Base-by-base conservation (phyloP, 331 rosid species). In the Quercus tomentella region DNA sequence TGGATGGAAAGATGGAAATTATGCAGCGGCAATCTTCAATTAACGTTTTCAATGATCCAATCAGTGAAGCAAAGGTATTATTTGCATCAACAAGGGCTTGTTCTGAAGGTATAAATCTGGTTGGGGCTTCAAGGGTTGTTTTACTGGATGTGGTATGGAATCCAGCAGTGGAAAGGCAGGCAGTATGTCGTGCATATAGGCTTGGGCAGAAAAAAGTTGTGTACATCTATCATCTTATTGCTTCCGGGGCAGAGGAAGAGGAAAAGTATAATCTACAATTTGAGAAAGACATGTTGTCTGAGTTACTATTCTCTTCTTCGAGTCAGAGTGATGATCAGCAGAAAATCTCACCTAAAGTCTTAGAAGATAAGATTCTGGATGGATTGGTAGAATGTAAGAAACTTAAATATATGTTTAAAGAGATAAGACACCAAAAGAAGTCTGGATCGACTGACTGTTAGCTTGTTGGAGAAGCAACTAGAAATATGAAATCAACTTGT, bases 101-200 rank as follows among this genome's bases (percentile, higher is more conserved):
- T 51, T 83, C 73, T 5, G 97, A 90, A 86, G 97, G 97, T 4
- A 92, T 92, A 56, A 85, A 72, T 77, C 81, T 92, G 11, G 83
- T 88, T 28, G 97, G 97, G 12, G 97, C 97, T 56, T 92, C 97
- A 16, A 86, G 97, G 78, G 97, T 92, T n/a, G 88, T 90, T 71
- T 66, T 92, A 28, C 91, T 92, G 1, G 97, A 92, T 41, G 84
- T 88, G 10, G 82, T 87, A 5, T 92, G 95, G 95, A 92, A 90
- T 70, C 97, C 93, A 7, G 84, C 93, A 0, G 91, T 90, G 18
- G 93, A 90, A 76, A 60, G 89, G 79, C 97, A 90, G 76, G 97
- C 95, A 0, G 80, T 91, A 31, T 83, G 86, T 4, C 91, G 97
- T 2, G 95, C 97, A 5, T 89, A 87, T 74, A 74, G 95, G 51